Evolutionary conservation across 352 stramenopile genomes (phyloP), one percentile per base, ranked within the genome.

Genomic region (Hyaloperonospora arabidopsidis): DNA sequence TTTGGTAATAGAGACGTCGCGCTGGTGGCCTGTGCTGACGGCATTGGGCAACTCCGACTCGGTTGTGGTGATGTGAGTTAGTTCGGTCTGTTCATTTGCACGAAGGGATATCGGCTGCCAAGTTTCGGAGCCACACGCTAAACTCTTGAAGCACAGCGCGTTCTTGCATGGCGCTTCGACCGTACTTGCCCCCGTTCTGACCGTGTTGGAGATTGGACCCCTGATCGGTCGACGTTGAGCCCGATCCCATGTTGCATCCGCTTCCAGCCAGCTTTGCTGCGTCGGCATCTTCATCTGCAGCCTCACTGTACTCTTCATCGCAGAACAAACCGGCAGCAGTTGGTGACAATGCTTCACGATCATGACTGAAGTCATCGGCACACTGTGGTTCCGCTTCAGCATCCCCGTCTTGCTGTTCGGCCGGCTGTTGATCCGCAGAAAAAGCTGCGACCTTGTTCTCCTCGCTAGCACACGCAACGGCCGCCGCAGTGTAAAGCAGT

Each of bases 81-180:
- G 28, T 35, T 55, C 17, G 23, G 18, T 59, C 36, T 54, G 59
- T 44, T 54, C 39, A 58, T 57, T 46, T 57, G 23, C 48, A 41
- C 18, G 39, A 47, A 38, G 54, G 49, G 38, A 54, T 39, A 14
- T 49, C 49, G 7, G 62, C 48, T 49, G 65, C 65, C 35, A 86
- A 53, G 57, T 84, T 85, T 15, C 76, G 69, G 36, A 92, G 68
- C 79, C 79, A 89, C 11, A 86, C 77, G 48, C 72, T 88, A 46
- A 89, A 75, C 50, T 92, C 82, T 51, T 92, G 79, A 18, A 92
- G 70, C 41, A 92, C 79, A 0, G 76, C 82, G 23, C 79, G 76
- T 55, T 92, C 82, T 62, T 92, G 82, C 45, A 79, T 62, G 12
- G 59, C 69, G 44, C 59, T 64, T 10, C 76, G 49, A 46, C 41